Conservation (phyloP, 2,329 filamentous ascomycete species). For the Colletotrichum magnum region DNA sequence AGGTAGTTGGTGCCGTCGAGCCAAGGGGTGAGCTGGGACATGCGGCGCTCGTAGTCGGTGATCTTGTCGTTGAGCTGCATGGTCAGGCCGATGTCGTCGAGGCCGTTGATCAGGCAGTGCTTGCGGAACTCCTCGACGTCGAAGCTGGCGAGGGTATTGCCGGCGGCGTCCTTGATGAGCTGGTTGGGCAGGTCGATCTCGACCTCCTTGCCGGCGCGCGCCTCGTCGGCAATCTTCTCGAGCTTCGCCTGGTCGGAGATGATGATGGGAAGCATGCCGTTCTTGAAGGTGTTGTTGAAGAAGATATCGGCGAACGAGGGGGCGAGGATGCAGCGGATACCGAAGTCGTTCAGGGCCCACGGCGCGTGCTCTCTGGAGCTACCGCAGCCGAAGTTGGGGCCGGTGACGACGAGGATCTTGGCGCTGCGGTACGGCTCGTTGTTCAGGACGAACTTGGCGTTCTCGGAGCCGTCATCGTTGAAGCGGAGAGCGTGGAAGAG, state of each 20-base stretch:
- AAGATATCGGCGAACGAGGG: constrained; percentile 92
- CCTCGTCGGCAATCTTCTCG: constrained; percentile 81
- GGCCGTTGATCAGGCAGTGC: constrained; percentile 92
- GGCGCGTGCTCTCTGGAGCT: constrained; percentile 94
- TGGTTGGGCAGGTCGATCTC: constrained; percentile 93
- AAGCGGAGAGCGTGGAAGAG: constrained; percentile 90
- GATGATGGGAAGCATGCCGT: constrained; percentile 93
- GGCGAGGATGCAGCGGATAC: constrained; percentile 93
- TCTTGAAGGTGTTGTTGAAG: constrained; percentile 99
- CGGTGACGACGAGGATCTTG: constrained; percentile 93
- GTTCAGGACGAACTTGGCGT: constrained; percentile 90
- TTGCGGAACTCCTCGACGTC: constrained; percentile 95
- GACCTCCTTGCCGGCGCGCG: constrained; percentile 83
- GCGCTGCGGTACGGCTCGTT: constrained; percentile 85
- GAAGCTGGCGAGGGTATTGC: constrained; percentile 82
- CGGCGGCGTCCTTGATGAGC: constrained; percentile 81
- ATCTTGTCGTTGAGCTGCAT: constrained; percentile 95
- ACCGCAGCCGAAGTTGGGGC: constrained; percentile 95
- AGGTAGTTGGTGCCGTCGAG: constrained; percentile 90
- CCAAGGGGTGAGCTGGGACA: constrained; percentile 88
- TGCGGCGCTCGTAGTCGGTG: constrained; percentile 81
- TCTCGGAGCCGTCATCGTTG: constrained; percentile 80
- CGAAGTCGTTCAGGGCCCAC: constrained; percentile 97
- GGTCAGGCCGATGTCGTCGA: constrained; percentile 96
- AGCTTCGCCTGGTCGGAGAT: constrained; percentile 78